Evolutionary conservation across 1,284 basidiomycete genomes (phyloP).

Genomic region (Malassezia restricta): DNA sequence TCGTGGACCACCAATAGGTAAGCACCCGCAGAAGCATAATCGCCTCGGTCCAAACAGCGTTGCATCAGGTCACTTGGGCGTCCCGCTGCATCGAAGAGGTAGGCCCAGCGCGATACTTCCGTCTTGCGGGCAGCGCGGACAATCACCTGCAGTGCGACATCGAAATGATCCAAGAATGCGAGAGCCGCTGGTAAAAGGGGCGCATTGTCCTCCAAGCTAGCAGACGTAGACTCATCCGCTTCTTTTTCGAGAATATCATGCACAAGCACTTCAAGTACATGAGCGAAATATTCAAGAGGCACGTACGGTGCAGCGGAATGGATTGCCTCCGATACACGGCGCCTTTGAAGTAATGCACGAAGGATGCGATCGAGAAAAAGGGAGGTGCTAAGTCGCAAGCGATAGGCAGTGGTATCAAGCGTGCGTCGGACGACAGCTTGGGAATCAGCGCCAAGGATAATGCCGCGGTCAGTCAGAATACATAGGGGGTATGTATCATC

Average conservation of each 20-base stretch:
- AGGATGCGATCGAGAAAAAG: constrained; percentile 88
- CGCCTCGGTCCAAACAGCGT: constrained; percentile 62
- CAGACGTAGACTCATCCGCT: constrained; percentile 46
- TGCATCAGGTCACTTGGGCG: constrained; percentile 82
- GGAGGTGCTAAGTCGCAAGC: constrained; percentile 83
- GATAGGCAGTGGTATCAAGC: constrained; percentile 80
- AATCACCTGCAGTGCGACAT: constrained; percentile 76
- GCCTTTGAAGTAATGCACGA: constrained; percentile 59
- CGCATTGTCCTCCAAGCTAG: neutral
- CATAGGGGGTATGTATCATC: constrained; percentile 67
- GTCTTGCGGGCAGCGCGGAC: constrained; percentile 95
- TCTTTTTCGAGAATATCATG: constrained; percentile 92
- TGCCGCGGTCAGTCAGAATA: constrained; percentile 94
- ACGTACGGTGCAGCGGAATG: constrained; percentile 76
- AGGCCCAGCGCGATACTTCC: constrained; percentile 78
- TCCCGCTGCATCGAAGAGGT: constrained; percentile 78
- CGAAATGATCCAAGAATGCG: constrained; percentile 88
- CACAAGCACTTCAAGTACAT: constrained; percentile 82
- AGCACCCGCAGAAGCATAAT: constrained; percentile 77
- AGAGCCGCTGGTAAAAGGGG: constrained; percentile 59
- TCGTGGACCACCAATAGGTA: constrained; percentile 88
- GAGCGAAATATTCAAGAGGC: constrained; percentile 78
- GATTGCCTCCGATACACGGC: constrained; percentile 53
- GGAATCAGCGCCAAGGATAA: constrained; percentile 89
- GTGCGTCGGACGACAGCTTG: constrained; percentile 65